Base-by-base conservation (phyloP, 2,329 filamentous ascomycete genomes). In the Aaosphaeria pasadenensis region DNA sequence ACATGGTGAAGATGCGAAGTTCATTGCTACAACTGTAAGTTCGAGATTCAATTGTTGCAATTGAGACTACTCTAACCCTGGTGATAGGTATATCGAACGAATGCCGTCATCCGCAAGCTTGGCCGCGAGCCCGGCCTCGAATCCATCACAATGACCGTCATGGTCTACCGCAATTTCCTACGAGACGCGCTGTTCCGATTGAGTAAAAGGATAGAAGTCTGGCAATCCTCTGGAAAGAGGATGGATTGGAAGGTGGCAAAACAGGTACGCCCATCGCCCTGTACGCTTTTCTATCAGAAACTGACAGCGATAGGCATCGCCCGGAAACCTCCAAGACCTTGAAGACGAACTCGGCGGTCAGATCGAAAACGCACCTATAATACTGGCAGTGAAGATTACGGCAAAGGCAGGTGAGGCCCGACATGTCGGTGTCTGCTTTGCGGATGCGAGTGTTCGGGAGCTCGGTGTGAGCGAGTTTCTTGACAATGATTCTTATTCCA, bases 401-500 rank as follows among this genome's bases (percentile, higher is more conserved):
- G 84, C 90, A n/a, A 95, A 88, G 66, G 89, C 90, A 1, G 82
- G 82, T 0, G 92, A 97, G 68, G 89, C 87, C 5, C 82, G 94
- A 41, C 89, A 82, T 55, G 87, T 99, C 0, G 94, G 94, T 6
- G 92, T 99, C 5, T 97, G 94, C 72, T 99, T 99, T 66, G 95
- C 94, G 6, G 94, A 99, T 76, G 94, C 95, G 1, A 96, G 90
- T 57, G 92, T 97, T 29, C 82, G 94, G 44, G 94, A 99, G 74
- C 80, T 99, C 2, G 94, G 94, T 6, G 91, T 99, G 46, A 96
- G 89, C 76, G 95, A 99, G 67, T 99, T 99, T 57, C 82, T 96
- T n/a, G 94, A 99, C 77, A 99, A 97, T 64, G 94, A 99, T 66
- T 79, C 96, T 7, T 99, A 95, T 74, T 97, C 92, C 45, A 99